These are phyloP conservation scores for Geosmithia flava DNA, from an alignment of 2,329 filamentous ascomycete species.

Conservation along the genomic window DNA sequence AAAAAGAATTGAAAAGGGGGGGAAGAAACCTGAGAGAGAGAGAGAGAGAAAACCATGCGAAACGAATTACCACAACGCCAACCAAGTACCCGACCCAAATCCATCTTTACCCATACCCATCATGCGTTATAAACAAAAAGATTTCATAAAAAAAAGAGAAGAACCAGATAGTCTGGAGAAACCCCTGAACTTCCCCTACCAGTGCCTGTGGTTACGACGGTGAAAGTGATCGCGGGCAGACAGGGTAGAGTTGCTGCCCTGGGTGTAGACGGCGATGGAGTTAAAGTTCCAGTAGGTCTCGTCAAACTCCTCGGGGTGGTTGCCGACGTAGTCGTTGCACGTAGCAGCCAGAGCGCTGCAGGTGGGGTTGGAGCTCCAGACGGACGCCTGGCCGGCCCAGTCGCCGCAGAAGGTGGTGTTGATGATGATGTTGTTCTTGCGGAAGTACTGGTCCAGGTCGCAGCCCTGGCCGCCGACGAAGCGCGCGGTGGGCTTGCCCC, in stretches of 20 bases:
- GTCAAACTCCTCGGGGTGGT: conserved; percentile 57
- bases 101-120: too few species aligned
- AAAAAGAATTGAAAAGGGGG: too few species aligned
- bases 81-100: too few species aligned
- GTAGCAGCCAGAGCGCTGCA: conserved; percentile 49
- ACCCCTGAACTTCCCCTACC: background rate
- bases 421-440: conserved; percentile 63
- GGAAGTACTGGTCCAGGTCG: conserved; percentile 59
- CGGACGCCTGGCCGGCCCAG: conserved; percentile 56
- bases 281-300: conserved; percentile 72
- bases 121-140: too few species aligned
- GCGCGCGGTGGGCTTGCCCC: conserved; percentile 55
- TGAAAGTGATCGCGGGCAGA: background rate
- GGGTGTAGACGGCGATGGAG: conserved; percentile 49
- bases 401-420: conserved; percentile 79
- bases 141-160: too few species aligned
- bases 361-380: conserved; percentile 45
- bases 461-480: conserved; percentile 59
- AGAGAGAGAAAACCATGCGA: too few species aligned
- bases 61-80: too few species aligned
- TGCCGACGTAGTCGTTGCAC: conserved; percentile 60
- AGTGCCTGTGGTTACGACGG: background rate
- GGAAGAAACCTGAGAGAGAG: too few species aligned
- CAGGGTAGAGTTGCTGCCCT: conserved; percentile 3
- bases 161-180: too few species aligned